Base-by-base conservation (phyloP, 192 early-diverging fungal genomes). In the Anaeromyces robustus region DNA sequence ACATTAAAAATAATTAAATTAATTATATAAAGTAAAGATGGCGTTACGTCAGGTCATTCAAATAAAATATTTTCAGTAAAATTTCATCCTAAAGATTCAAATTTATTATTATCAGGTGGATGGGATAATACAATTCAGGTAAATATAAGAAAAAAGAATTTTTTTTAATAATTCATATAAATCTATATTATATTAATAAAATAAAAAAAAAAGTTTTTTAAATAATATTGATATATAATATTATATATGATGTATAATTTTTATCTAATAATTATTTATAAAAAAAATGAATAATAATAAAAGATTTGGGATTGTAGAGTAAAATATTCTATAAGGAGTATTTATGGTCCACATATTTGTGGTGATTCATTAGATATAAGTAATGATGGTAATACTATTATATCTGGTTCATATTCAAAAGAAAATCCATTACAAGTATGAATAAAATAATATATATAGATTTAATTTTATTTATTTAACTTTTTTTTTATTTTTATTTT, bases 61-160 rank as follows among this genome's bases (percentile, higher is more conserved):
- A 89, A 85, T 78, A 81, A 86, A 12, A 84, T 90, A 30, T 90
- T 90, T 86, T 85, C 85, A 1, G 85, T 86, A 19, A 85, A 86
- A 30, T 90, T 90, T 79, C 89, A 90, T 83, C 87, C 89, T 22
- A 85, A 81, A 30, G 86, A 87, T 28, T 77, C 80, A 18, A 82
- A 88, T 79, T 77, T 85, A 29, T 29, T 90, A 29, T 81, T 88
- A 34, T 85, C 83, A 37, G 88, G 83, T n/a, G 89, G 89, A 5
- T 90, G 89, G 89, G 89, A 90, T 81, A 88, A 90, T 79, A 89
- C 87, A 22, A 77, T 90, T 34, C 84, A 88, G 80, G 84, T 87
- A 77, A 4, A 29, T 30, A 81, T 30, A 29, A 14, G 3, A 81
- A 3, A 3, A 81, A 81, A 29, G 11, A 32, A 32, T 32, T 7